Evolutionary conservation across 495 filamentous ascomycete species (phyloP), one percentile per base, ranked within the genome.

Genomic region (Chaetomium tenue): DNA sequence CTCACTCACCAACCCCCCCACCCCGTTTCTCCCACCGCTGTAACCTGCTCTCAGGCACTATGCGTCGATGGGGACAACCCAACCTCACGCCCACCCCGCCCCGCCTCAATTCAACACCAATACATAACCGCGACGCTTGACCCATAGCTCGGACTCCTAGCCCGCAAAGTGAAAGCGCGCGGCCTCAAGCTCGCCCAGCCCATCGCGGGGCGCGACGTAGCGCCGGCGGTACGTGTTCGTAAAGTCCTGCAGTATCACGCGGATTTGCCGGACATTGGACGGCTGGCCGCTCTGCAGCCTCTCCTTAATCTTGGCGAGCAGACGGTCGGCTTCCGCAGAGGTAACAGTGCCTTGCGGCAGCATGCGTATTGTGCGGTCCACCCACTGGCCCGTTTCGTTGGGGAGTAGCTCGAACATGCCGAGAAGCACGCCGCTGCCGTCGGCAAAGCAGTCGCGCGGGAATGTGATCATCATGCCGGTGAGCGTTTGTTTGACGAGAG

Each of bases 381-480:
- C 85, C 91, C 93, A 98, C 11, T 76, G 66, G 6, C 89, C 83
- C 54, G 89, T 88, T 67, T 93, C 84, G 46, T 85, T 77, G 0
- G 95, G 95, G 68, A 95, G 82, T 28, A 98, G 77, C 72, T 97
- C 88, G 70, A 98, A 96, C 66, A 97, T 79, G 2, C 85, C 87
- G 70, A 99, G 86, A 64, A 98, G 77, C n/a, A 96, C 90, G 13
- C 92, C 91, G 26, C 90, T 94, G 7, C 92, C 92, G 75, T 98
- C 95, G 0, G 93, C 85, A 75, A 98, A 92, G 77, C 92, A 97
- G 72, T 97, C 95, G 51, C 87, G 84, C 0, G 94, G 94, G 81
- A 98, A 99, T 0, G 87, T 91, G 73, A 97, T 97, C 93, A 99
- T 97, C 92, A 99, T 93, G 66, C 94, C 94, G 5, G 92, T 92